These are phyloP conservation scores for Gypsophila paniculata DNA, from an alignment of 179 eudicot genomes.

Conservation along the genomic window DNA sequence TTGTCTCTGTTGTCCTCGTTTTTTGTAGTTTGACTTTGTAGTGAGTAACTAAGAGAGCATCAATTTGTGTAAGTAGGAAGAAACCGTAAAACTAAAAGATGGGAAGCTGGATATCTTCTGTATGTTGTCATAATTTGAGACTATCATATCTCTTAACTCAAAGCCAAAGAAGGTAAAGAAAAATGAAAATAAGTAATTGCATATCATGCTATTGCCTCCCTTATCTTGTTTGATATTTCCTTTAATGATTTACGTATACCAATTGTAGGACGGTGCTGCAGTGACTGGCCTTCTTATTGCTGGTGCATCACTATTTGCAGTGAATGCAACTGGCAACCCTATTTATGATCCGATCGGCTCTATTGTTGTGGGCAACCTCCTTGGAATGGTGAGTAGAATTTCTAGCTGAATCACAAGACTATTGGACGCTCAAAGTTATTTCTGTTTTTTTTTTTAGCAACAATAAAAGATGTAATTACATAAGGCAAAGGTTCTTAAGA, in stretches of 20 bases:
- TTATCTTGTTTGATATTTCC: not conserved
- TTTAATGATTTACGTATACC: not conserved
- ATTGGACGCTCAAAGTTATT: not conserved
- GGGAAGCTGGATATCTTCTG: too few relatives aligned
- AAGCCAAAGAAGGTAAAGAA: not conserved
- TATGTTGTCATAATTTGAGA: too few relatives aligned
- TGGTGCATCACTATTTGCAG: slow-evolving; percentile 86
- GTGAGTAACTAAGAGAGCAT: too few relatives aligned
- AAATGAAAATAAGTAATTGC: too few relatives aligned
- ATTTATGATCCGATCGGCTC: slow-evolving; percentile 94
- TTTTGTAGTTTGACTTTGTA: too few relatives aligned
- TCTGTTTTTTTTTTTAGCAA: not conserved
- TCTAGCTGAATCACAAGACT: not conserved
- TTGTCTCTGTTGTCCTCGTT: too few relatives aligned
- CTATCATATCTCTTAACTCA: too few relatives aligned
- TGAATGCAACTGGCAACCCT: slow-evolving; percentile 83
- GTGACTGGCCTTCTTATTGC: slow-evolving; percentile 86
- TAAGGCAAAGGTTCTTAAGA: too few relatives aligned
- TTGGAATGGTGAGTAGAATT: slow-evolving; percentile 66
- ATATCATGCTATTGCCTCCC: not conserved
- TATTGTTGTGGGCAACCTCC: slow-evolving; percentile 85
- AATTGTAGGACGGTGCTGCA: slow-evolving; percentile 92
- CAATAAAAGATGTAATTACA: too few relatives aligned
- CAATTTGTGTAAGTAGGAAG: too few relatives aligned
- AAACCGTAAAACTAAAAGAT: too few relatives aligned